Base-by-base conservation (phyloP, 2,329 filamentous ascomycete species). In the Didymella lethalis region DNA sequence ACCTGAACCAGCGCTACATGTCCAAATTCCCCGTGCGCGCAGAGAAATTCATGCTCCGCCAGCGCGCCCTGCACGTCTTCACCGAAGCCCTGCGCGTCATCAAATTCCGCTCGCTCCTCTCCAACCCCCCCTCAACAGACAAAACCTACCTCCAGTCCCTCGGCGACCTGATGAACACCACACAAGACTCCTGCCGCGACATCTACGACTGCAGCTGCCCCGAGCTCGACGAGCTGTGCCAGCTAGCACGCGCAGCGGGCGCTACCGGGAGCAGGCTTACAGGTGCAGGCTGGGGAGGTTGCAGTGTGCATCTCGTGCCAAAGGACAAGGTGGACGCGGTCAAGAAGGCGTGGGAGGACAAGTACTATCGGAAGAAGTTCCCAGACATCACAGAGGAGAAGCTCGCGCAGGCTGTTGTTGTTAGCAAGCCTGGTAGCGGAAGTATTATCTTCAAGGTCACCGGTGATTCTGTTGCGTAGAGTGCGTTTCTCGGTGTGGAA, bases 261-360 rank as follows among this genome's bases (percentile, higher is more conserved):
- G 87, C 91, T 18, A 93, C 92, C 74, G 95, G 94, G 28, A 93
- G 90, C 67, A 84, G 94, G 26, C 80, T 97, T 67, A 98, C 94
- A 0, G 95, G 95, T 38, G 95, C 95, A 0, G 95, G 95, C 3
- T 99, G 95, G 95, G 95, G 95, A 62, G 95, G 95, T 2, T 98
- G 95, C 80, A 95, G 88, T 61, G 94, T 99, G 57, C 95, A 99
- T 80, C 84, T 99, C 57, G 90, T 98, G 51, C 90, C 94, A 0
- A 90, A 88, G 57, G 86, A 92, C 70, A 94, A 90, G 78, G 90
- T 97, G 0, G 88, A 89, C 5, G 86, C 82, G 26, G 91, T 99
- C 23, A 92, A 86, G 75, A 83, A 86, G 70, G 91, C 91, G 5
- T 88, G 95, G 85, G 86, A 90, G 69, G 84, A 85, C 63, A 88